Evolutionary conservation across 208 protist genomes (phyloP).

Genomic region (Acanthamoeba lenticulata): DNA sequence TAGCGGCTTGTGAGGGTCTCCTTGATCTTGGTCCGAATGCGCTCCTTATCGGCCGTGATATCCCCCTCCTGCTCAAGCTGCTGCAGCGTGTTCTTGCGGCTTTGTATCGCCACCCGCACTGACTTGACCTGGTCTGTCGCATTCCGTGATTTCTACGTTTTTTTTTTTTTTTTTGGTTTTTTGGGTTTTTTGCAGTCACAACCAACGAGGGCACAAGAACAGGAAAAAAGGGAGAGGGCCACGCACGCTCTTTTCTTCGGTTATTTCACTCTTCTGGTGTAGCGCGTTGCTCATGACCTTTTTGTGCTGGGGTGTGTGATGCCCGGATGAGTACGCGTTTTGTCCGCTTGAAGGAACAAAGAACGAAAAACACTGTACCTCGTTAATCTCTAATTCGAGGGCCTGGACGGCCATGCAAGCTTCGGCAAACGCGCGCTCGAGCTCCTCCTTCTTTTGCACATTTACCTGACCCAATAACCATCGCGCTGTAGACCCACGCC

Average conservation of each 20-base stretch:
- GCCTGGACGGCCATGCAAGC: neutral
- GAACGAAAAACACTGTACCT: too few relatives aligned
- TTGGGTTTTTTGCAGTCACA: neutral
- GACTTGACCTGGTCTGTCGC: conserved; percentile 23
- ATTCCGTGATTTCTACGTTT: conserved; percentile 28
- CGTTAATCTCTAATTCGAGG: neutral
- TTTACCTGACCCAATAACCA: conserved; percentile 62
- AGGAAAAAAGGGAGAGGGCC: neutral
- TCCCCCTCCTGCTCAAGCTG: conserved; percentile 63
- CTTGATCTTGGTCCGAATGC: conserved; percentile 54
- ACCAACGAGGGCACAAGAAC: neutral
- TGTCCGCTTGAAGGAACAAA: too few relatives aligned
- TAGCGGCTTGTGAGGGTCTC: neutral
- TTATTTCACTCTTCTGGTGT: neutral
- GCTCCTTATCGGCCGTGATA: neutral
- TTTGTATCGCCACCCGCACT: neutral
- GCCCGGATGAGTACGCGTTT: neutral
- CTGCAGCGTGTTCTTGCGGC: conserved; percentile 35
- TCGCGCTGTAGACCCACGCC: neutral
- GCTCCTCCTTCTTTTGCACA: conserved; percentile 34
- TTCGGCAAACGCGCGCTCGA: neutral
- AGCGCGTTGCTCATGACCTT: neutral
- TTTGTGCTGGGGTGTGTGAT: too few relatives aligned
- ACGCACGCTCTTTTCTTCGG: neutral
- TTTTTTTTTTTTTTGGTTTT: too few relatives aligned